Evolutionary conservation across 2,329 filamentous ascomycete genomes (phyloP), one percentile per base, ranked within the genome.

Genomic region (Scortechinia acanthostroma): DNA sequence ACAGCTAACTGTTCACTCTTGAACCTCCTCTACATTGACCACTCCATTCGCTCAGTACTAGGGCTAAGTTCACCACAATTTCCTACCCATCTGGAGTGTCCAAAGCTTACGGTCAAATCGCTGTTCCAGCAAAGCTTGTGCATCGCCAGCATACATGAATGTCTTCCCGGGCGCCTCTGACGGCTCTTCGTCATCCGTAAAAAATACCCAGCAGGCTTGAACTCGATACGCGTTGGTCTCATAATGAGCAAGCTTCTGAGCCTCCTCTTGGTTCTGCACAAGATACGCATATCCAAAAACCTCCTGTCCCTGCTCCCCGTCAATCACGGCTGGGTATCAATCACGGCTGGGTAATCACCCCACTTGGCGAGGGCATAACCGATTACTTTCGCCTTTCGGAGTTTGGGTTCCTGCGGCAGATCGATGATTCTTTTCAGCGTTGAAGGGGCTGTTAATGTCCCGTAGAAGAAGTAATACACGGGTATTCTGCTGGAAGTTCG

Each of bases 71-170:
- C 25, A 30, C 25, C n/a, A 10, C 10, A 51, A 10, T 35, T 43
- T 42, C 3, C 13, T 21, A 3, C 51, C 52, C 51, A 52, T 53
- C 44, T 52, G 49, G 13, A 45, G 43, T 40, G 49, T 48, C 54
- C 55, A 56, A 37, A 53, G 44, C 30, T 44, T 49, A 16, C 52
- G 51, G 42, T 57, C 54, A 33, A 57, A 57, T 35, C 48, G 43
- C 30, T 49, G 44, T 22, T 52, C 52, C 17, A 46, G 46, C 19
- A 58, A 47, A 23, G 50, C 50, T 21, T 47, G 42, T 22, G 47
- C 48, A 50, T 58, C 55, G 15, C 53, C 53, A 1, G 52, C 54
- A 43, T 58, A 57, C 50, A 53, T 49, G 44, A 57, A 58, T 3
- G 51, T 53, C n/a, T 49, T 54, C 6, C 50, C 56, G 3, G 13